Percentiles rank a stretch among this genome's conserved stretches.
Evolutionary conservation across 208 protist genomes (phyloP).

Genomic region (Angomonas deanei): DNA sequence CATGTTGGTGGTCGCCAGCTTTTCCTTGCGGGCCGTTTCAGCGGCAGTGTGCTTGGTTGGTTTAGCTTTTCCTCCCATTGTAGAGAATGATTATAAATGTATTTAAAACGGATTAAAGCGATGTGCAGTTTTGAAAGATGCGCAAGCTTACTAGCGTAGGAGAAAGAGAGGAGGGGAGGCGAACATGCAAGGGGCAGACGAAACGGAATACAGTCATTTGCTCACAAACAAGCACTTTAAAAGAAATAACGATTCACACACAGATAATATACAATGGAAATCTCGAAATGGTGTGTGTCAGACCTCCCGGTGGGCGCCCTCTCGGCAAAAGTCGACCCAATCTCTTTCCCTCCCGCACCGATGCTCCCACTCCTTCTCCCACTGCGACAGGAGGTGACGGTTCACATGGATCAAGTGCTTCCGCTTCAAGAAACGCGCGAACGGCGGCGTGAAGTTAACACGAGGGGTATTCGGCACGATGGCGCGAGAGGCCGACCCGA

Average conservation of each 20-base stretch:
- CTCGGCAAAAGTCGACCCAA: neutral
- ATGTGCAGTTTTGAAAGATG: no score
- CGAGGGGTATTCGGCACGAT: neutral
- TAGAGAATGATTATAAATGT: neutral
- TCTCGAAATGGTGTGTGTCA: no score
- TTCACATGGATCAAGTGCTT: neutral
- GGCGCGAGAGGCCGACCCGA: neutral
- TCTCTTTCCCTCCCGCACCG: neutral
- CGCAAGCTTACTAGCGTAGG: no score
- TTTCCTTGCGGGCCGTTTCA: slow-evolving; percentile 62
- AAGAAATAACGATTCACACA: neutral
- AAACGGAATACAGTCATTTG: neutral
- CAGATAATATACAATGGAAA: neutral
- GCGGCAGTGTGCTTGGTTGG: slow-evolving; percentile 71
- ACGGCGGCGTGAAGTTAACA: neutral
- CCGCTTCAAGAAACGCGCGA: neutral
- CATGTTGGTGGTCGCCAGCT: slow-evolving; percentile 65
- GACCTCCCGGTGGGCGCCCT: neutral
- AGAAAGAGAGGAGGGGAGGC: neutral
- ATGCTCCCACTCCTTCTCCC: no score
- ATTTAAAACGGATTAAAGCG: no score
- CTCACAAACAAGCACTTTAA: neutral
- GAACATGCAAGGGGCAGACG: neutral
- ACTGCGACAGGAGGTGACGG: no score
- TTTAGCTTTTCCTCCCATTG: slow-evolving; percentile 79